Percentiles rank a stretch among this genome's conserved stretches.
Conservation (phyloP, 441 rosid genomes). For the Corymbia citriodora region DNA sequence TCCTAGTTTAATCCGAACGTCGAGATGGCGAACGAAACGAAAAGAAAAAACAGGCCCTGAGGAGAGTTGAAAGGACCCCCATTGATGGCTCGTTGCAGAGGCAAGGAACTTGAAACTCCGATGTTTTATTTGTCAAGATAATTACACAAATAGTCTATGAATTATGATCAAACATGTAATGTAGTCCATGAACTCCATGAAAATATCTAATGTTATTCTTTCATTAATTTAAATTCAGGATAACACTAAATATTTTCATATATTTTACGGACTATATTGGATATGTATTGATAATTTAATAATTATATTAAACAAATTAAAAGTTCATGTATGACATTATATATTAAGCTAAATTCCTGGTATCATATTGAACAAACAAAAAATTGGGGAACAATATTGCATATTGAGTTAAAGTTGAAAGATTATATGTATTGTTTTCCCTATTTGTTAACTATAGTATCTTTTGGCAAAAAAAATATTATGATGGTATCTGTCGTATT, state of each 20-base stretch:
- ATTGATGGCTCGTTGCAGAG: neutral
- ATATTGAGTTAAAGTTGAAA: too few species aligned
- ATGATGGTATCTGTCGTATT: fast-evolving
- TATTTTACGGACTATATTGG: too few species aligned
- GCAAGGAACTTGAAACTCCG: neutral
- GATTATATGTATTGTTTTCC: too few species aligned
- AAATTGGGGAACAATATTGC: fast-evolving
- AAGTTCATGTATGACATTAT: fast-evolving
- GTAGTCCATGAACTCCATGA: too few species aligned
- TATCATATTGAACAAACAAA: fast-evolving
- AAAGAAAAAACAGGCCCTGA: neutral
- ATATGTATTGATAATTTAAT: too few species aligned
- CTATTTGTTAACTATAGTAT: too few species aligned
- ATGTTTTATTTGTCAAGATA: too few species aligned
- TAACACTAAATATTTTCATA: fast-evolving
- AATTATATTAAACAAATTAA: too few species aligned
- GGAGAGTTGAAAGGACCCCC: neutral
- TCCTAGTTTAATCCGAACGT: neutral
- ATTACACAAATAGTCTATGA: too few species aligned
- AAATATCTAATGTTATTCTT: fast-evolving
- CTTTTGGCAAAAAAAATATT: too few species aligned
- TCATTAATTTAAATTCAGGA: too few species aligned
- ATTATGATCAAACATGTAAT: neutral
- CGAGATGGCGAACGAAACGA: neutral
- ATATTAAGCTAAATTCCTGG: fast-evolving